These are phyloP conservation scores for Chaetomium cochliodes DNA, from an alignment of 495 filamentous ascomycete species.

Conservation along the genomic window DNA sequence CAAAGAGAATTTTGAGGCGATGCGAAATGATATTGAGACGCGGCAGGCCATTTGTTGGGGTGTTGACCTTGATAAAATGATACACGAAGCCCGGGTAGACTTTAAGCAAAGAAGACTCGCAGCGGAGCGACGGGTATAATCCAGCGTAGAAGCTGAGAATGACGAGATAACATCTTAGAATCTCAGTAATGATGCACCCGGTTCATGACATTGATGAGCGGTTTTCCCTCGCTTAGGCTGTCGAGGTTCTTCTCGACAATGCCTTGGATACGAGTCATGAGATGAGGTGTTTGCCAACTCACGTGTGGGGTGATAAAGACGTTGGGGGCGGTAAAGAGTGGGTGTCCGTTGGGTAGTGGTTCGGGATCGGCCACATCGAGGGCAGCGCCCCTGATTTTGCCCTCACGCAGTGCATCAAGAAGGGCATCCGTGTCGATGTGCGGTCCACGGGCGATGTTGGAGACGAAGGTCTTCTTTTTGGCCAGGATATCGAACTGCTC, in stretches of 20 bases:
- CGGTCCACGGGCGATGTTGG: conserved; percentile 72
- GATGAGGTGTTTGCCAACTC: conserved; percentile 59
- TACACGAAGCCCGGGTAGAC: conserved; percentile 13
- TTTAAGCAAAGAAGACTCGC: neutral
- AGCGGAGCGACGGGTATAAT: neutral
- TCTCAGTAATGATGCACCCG: conserved; percentile 34
- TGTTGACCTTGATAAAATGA: conserved; percentile 15
- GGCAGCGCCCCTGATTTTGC: conserved; percentile 66
- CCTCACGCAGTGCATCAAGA: conserved; percentile 58
- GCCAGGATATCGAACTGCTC: conserved; percentile 67
- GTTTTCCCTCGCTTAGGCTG: conserved; percentile 28
- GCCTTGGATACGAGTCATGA: conserved; percentile 58
- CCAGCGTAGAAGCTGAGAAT: neutral
- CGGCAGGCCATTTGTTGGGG: conserved; percentile 23
- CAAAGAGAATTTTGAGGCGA: conserved; percentile 15
- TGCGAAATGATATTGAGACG: conserved; percentile 15
- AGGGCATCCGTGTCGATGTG: conserved; percentile 70
- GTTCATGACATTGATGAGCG: conserved; percentile 39
- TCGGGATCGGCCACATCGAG: conserved; percentile 88
- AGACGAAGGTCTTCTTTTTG: conserved; percentile 58
- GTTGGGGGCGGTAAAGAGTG: conserved; percentile 72
- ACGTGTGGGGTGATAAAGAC: conserved; percentile 78
- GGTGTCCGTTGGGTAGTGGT: conserved; percentile 66
- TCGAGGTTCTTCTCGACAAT: conserved; percentile 47
- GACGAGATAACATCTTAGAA: too few relatives aligned